These are phyloP conservation scores for Wickerhamiella hasegawae DNA, from an alignment of 805 yeast species.

Conservation along the genomic window DNA sequence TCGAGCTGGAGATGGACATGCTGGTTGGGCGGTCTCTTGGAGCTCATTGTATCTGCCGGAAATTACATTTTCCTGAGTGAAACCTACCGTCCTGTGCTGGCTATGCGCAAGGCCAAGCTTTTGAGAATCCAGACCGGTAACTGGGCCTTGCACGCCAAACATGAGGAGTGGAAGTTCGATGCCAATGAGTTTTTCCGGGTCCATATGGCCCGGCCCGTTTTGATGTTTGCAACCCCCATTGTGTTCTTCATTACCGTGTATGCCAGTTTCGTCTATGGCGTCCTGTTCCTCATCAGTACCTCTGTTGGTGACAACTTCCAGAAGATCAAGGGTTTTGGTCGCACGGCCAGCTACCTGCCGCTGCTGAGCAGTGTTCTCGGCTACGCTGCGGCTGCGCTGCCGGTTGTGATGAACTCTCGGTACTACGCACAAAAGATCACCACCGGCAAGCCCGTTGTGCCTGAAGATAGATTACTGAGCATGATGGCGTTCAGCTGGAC, in stretches of 20 bases:
- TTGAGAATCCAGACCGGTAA: constrained; percentile 42
- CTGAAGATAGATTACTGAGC: constrained; percentile 44
- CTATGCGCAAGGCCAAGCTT: constrained; percentile 30
- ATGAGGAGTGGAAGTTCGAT: constrained; percentile 37
- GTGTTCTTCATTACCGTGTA: constrained; percentile 44
- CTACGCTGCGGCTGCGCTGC: constrained; percentile 42
- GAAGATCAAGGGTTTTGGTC: constrained; percentile 44
- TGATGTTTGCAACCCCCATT: constrained; percentile 46
- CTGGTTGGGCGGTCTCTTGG: constrained; percentile 40
- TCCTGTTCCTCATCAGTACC: constrained; percentile 45
- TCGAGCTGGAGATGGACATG: constrained; percentile 53
- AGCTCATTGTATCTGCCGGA: constrained; percentile 30
- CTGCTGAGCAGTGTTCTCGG: constrained; percentile 55
- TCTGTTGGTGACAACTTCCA: constrained; percentile 26
- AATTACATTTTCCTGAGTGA: constrained; percentile 36
- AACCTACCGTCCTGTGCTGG: constrained; percentile 41
- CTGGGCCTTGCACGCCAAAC: constrained; percentile 36
- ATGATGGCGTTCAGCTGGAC: constrained; percentile 39
- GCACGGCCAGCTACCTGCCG: constrained; percentile 61
- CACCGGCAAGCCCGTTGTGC: constrained; percentile 46
- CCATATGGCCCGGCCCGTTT: constrained; percentile 50
- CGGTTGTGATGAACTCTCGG: constrained; percentile 33
- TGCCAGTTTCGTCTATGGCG: constrained; percentile 52
- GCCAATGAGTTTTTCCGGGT: constrained; percentile 44
- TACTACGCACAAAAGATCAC: constrained; percentile 35